These are phyloP conservation scores for Akanthomyces muscarius DNA, from an alignment of 2,329 filamentous ascomycete species.

Conservation along the genomic window DNA sequence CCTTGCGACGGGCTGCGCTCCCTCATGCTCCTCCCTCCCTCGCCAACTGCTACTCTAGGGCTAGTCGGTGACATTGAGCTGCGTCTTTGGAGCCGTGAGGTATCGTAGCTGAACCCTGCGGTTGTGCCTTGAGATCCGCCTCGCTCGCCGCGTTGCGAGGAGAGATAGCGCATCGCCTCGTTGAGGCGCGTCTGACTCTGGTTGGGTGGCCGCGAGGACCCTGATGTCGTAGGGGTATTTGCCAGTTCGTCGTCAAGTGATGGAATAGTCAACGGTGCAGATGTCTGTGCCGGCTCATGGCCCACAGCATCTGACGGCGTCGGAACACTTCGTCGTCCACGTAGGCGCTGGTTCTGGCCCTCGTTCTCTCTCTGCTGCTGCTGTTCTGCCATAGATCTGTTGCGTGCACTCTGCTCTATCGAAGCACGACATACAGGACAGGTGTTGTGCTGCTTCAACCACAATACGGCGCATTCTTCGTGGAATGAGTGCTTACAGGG, in stretches of 20 bases:
- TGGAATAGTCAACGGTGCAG: background rate
- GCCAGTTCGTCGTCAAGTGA: background rate
- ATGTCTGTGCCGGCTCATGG: background rate
- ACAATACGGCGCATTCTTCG: conserved; percentile 72
- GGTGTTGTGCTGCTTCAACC: conserved; percentile 87
- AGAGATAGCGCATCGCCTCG: conserved; percentile 30
- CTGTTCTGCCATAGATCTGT: background rate
- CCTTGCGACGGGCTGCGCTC: conserved; percentile 38
- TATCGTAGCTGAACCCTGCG: conserved; percentile 30
- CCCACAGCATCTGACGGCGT: background rate
- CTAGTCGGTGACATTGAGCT: conserved; percentile 38
- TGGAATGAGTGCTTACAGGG: conserved; percentile 96
- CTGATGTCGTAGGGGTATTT: background rate
- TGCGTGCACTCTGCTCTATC: conserved; percentile 36
- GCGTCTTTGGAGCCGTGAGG: conserved; percentile 33
- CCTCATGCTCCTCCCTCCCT: conserved; percentile 32
- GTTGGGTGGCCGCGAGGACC: conserved; percentile 22
- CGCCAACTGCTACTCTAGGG: conserved; percentile 27
- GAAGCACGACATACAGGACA: conserved; percentile 75
- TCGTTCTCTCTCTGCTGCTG: background rate
- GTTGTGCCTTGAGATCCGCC: conserved; percentile 22
- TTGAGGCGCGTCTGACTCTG: conserved; percentile 28
- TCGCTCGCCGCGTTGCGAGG: conserved; percentile 27
- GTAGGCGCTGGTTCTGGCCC: background rate
- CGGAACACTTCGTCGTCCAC: background rate